These are phyloP conservation scores for Botrytis sinoallii DNA, from an alignment of 2,329 filamentous ascomycete genomes.

Conservation along the genomic window DNA sequence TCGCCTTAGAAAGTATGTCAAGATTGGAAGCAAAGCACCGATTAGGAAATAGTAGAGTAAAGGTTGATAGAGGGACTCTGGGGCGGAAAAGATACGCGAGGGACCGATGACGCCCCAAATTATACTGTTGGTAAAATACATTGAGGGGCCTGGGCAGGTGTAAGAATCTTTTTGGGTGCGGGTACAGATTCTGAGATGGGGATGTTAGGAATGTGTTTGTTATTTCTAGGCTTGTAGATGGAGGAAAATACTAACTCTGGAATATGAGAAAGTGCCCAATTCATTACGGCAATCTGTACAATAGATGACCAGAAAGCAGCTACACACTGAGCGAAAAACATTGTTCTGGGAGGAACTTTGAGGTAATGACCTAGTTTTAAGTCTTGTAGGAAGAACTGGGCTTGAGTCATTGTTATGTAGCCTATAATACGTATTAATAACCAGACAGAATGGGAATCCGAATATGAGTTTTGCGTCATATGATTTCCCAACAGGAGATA, in stretches of 20 bases:
- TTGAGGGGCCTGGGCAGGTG: slow-evolving; percentile 45
- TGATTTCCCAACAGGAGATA: too few species aligned
- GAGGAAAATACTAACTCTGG: slow-evolving; percentile 38
- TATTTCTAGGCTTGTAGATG: slow-evolving; percentile 49
- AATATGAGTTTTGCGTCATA: background rate
- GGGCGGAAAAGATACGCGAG: slow-evolving; percentile 46
- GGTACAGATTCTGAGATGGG: slow-evolving; percentile 61
- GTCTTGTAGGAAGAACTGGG: slow-evolving; percentile 47
- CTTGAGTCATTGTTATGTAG: slow-evolving; percentile 48
- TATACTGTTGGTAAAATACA: slow-evolving; percentile 55
- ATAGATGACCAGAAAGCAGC: slow-evolving; percentile 49
- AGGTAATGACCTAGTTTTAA: slow-evolving; percentile 53
- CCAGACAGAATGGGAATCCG: too few species aligned
- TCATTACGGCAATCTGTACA: slow-evolving; percentile 62
- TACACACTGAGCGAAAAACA: slow-evolving; percentile 61
- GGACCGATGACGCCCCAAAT: slow-evolving; percentile 50
- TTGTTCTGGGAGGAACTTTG: slow-evolving; percentile 46
- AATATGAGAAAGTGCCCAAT: slow-evolving; percentile 59
- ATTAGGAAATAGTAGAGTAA: slow-evolving; percentile 51
- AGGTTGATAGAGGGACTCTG: slow-evolving; percentile 47
- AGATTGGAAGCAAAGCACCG: slow-evolving; percentile 54
- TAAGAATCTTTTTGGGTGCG: slow-evolving; percentile 52
- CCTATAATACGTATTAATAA: background rate
- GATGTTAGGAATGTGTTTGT: slow-evolving; percentile 60
- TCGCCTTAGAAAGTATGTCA: slow-evolving; percentile 55